Evolutionary conservation across 176 grass and related monocot genomes (phyloP).

Genomic region (Juncus inflexus): DNA sequence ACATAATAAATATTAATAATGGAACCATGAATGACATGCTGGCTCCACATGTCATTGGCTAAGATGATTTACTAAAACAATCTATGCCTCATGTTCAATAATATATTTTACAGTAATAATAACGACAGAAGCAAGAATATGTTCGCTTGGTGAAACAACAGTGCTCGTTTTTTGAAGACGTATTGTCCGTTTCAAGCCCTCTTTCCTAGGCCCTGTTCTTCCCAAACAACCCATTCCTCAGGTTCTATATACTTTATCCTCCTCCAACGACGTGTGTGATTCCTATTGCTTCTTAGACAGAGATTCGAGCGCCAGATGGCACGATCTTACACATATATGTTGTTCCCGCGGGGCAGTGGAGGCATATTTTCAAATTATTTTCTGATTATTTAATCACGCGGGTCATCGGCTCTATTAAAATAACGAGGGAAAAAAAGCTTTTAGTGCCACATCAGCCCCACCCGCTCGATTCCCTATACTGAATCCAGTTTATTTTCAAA

Average conservation of each 20-base stretch:
- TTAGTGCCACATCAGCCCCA: constrained; percentile 5
- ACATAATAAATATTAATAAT: no score
- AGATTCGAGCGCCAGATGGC: neutral
- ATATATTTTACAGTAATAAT: neutral
- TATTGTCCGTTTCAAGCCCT: neutral
- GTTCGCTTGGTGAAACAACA: neutral
- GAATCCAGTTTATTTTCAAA: constrained; percentile 37
- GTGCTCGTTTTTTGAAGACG: constrained; percentile 13
- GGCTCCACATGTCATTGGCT: no score
- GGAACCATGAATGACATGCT: no score
- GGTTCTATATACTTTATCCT: constrained; percentile 1
- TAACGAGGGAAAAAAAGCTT: constrained; percentile 8
- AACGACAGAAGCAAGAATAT: neutral
- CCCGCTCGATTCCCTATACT: constrained; percentile 40
- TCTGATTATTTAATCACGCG: constrained; percentile 4
- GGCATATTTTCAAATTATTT: neutral
- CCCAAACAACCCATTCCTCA: neutral
- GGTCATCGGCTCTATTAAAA: neutral
- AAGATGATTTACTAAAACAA: no score
- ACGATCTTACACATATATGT: neutral
- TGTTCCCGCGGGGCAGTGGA: neutral
- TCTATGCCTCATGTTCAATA: no score
- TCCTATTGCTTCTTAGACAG: no score
- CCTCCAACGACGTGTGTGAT: constrained; percentile 15
- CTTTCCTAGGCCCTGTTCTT: neutral